These are phyloP conservation scores for Penicillium brasilianum DNA, from an alignment of 2,329 filamentous ascomycete species.

Conservation along the genomic window DNA sequence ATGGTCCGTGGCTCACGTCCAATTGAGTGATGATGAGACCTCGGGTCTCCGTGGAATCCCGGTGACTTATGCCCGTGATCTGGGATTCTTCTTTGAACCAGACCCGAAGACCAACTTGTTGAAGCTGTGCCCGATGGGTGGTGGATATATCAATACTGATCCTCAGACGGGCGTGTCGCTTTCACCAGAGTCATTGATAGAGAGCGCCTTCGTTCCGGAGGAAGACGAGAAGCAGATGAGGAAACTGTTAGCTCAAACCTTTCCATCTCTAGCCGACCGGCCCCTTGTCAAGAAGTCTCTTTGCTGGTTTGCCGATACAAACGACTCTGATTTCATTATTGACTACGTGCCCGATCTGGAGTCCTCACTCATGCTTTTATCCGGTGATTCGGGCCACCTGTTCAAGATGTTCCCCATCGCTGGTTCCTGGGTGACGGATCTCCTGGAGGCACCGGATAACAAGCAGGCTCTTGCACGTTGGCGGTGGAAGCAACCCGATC, in stretches of 20 bases:
- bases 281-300: constrained; percentile 62
- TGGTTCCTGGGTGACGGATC: constrained; percentile 59
- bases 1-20: constrained; percentile 65
- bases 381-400: constrained; percentile 66
- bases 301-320: constrained; percentile 69
- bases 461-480: constrained; percentile 54
- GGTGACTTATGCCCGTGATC: constrained; percentile 64
- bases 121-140: constrained; percentile 65
- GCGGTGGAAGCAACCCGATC: constrained; percentile 55
- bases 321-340: constrained; percentile 64
- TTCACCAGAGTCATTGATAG: constrained; percentile 45
- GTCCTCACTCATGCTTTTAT: constrained; percentile 56
- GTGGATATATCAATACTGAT: constrained; percentile 61
- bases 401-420: constrained; percentile 68
- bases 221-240: constrained; percentile 60
- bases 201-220: constrained; percentile 56
- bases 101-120: constrained; percentile 62
- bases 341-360: constrained; percentile 61
- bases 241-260: constrained; percentile 56
- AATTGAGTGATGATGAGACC: constrained; percentile 61
- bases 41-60: constrained; percentile 62
- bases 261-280: constrained; percentile 59
- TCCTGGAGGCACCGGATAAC: constrained; percentile 49
- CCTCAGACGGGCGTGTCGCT: constrained; percentile 46
- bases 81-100: constrained; percentile 70